These are phyloP conservation scores for Fusarium sarcochroum DNA, from an alignment of 2,329 filamentous ascomycete genomes.

Conservation along the genomic window DNA sequence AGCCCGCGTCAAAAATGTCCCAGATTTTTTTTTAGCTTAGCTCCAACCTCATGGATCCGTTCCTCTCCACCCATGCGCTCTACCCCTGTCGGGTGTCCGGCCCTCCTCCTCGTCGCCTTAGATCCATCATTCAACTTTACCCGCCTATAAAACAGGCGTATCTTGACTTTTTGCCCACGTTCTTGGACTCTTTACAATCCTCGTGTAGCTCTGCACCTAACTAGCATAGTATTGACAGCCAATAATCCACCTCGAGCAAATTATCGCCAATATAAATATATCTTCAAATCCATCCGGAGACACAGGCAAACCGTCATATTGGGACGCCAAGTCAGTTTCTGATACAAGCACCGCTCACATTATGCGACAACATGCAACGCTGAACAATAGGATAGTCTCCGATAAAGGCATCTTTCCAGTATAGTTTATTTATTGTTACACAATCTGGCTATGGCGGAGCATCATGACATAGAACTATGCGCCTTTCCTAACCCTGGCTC, in stretches of 20 bases:
- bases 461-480: slow-evolving; percentile 37
- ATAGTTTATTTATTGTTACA: not conserved
- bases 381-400: not conserved
- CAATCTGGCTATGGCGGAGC: not conserved
- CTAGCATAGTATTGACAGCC: not conserved
- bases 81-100: slow-evolving; percentile 39
- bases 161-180: slow-evolving; percentile 59
- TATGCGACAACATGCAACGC: not conserved
- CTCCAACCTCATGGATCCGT: slow-evolving; percentile 31
- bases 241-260: slow-evolving; percentile 1
- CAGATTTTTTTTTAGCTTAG: slow-evolving; percentile 42
- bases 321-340: slow-evolving; percentile 29
- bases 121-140: slow-evolving; percentile 53
- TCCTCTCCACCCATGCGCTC: slow-evolving; percentile 24
- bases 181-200: slow-evolving; percentile 77
- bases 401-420: not conserved
- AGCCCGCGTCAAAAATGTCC: slow-evolving; percentile 37
- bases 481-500: slow-evolving; percentile 3
- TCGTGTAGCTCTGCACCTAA: slow-evolving; percentile 56
- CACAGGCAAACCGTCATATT: slow-evolving; percentile 33
- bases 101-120: slow-evolving; percentile 40
- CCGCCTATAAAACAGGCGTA: slow-evolving; percentile 50
- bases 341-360: slow-evolving; percentile 18
- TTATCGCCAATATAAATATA: slow-evolving; percentile 22
- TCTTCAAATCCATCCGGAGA: slow-evolving; percentile 17